phyloP scores from a whole-genome alignment of 257 asterid species.

The Przewalskia tangutica region DNA sequence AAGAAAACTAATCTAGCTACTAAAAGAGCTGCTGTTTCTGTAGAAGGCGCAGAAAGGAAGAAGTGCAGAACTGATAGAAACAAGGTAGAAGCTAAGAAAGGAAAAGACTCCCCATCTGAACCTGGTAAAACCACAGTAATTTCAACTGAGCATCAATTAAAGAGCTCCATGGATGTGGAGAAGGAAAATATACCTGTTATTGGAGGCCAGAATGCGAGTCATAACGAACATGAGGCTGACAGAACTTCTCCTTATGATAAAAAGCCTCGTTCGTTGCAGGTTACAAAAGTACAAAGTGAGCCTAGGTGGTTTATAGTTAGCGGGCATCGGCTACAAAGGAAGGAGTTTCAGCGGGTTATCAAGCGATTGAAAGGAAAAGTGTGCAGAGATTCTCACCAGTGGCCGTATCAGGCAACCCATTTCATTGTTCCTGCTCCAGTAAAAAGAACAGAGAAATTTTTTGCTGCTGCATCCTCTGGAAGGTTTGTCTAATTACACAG shows the following conservation, averaged over 20 bases:
- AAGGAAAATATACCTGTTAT: conserved; percentile 27
- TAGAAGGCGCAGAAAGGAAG: conserved; percentile 15
- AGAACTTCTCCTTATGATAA: background rate
- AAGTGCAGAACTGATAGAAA: conserved; percentile 3
- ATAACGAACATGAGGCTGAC: background rate
- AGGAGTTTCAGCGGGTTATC: conserved; percentile 82
- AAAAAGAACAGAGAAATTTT: conserved; percentile 82
- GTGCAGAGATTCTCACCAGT: conserved; percentile 86
- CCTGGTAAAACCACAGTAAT: conserved; percentile 6
- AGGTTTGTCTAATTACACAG: conserved; percentile 31
- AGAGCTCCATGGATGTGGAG: conserved; percentile 34
- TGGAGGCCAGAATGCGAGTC: background rate
- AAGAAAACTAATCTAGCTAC: conserved; percentile 13
- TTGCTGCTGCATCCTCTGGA: conserved; percentile 98
- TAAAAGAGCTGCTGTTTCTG: conserved; percentile 15
- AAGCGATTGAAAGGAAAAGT: conserved; percentile 57
- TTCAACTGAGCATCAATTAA: background rate
- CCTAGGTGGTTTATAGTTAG: conserved; percentile 67
- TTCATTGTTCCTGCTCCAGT: conserved; percentile 79
- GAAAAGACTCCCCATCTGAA: background rate
- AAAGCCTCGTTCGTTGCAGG: background rate
- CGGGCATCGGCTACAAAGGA: conserved; percentile 77
- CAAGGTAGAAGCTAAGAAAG: conserved; percentile 5
- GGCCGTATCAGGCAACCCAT: conserved; percentile 98
- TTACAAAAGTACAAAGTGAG: conserved; percentile 18